Conservation (phyloP, 2,329 filamentous ascomycete species). For the Rhynchosporium agropyri region DNA sequence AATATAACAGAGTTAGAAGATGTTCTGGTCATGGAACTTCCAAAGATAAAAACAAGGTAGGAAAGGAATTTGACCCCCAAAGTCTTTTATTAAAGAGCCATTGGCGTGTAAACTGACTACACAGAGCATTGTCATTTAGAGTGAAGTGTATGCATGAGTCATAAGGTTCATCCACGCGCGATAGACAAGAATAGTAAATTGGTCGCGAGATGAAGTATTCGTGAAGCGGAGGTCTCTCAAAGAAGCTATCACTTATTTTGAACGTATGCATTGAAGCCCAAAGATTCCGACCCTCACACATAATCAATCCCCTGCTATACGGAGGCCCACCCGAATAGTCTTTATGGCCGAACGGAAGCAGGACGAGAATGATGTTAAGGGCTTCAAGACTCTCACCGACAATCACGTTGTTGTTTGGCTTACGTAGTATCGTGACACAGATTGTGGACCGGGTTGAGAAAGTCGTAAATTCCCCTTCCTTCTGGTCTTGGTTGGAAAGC, state of each 20-base stretch:
- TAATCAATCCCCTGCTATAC: not conserved
- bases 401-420: not conserved
- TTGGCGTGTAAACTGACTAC: no score
- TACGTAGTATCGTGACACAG: constrained; percentile 7
- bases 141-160: no score
- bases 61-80: no score
- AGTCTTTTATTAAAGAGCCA: no score
- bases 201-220: not conserved
- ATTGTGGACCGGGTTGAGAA: constrained; percentile 4
- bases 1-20: no score
- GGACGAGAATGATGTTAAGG: constrained; percentile 2
- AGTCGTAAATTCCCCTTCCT: not conserved
- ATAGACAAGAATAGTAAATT: no score
- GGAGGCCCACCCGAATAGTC: not conserved
- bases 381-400: not conserved
- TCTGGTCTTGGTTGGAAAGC: constrained; percentile 2
- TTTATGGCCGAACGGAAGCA: not conserved
- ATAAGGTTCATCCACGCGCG: no score
- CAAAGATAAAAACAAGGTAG: no score
- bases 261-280: constrained; percentile 7
- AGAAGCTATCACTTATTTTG: not conserved
- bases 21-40: no score
- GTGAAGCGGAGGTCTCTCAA: not conserved
- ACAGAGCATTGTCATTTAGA: no score
- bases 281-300: not conserved